phyloP scores from a whole-genome alignment of 345 rosid species.

The Hevea brasiliensis region DNA sequence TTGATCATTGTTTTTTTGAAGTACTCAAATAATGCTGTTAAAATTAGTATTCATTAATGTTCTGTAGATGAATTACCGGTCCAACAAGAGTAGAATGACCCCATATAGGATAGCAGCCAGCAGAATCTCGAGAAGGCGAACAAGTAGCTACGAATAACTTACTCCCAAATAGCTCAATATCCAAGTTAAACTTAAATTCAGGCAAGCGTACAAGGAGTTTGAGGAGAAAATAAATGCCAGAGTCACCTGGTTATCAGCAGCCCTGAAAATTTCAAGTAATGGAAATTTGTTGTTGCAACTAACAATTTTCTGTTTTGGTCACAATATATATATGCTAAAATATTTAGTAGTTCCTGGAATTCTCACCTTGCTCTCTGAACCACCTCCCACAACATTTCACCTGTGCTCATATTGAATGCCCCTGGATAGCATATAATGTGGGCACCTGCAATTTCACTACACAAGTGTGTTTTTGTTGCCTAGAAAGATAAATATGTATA shows the following conservation, averaged over 20 bases:
- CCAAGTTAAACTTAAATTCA: not conserved
- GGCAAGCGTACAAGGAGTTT: not conserved
- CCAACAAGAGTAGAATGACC: slow-evolving; percentile 32
- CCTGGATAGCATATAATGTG: slow-evolving; percentile 32
- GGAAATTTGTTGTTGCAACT: not conserved
- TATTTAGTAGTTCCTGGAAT: no score
- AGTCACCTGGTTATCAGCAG: slow-evolving; percentile 29
- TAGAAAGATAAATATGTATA: no score
- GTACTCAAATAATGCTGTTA: no score
- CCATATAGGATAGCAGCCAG: slow-evolving; percentile 25
- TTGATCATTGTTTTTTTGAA: no score
- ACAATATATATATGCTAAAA: no score
- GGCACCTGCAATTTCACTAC: slow-evolving; percentile 30
- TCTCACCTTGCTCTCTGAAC: slow-evolving; percentile 32
- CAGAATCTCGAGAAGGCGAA: slow-evolving; percentile 31
- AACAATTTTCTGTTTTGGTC: no score
- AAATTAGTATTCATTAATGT: no score
- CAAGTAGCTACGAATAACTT: slow-evolving; percentile 34
- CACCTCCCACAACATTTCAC: slow-evolving; percentile 37
- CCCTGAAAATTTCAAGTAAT: slow-evolving; percentile 21
- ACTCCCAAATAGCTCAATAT: not conserved
- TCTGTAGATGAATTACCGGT: slow-evolving; percentile 7
- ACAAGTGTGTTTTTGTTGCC: no score
- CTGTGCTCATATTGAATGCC: slow-evolving; percentile 38
- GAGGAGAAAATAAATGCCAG: not conserved